Evolutionary conservation across 2,329 filamentous ascomycete species (phyloP).

Genomic region (Chaetomium olivaceum): DNA sequence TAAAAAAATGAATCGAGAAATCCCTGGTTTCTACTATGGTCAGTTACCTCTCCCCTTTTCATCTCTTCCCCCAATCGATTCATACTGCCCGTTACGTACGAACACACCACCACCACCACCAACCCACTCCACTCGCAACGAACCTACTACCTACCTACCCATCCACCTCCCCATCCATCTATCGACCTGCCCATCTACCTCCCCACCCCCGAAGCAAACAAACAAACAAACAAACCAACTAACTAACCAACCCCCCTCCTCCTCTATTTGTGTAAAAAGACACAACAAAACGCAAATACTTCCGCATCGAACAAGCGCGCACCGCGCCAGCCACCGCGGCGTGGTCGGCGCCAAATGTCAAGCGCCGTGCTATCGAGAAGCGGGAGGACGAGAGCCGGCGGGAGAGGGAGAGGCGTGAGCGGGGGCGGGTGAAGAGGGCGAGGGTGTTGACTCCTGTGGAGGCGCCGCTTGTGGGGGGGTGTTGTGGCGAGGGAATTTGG

Average conservation of each 20-base stretch:
- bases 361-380: constrained; percentile 23
- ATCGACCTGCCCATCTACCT: no score
- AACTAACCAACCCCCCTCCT: neutral
- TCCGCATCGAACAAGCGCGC: constrained; percentile 62
- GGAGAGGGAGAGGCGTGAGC: constrained; percentile 3
- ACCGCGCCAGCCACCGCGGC: constrained; percentile 41
- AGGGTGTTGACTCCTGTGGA: neutral
- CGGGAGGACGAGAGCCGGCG: neutral
- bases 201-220: no score
- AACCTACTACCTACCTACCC: no score
- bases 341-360: constrained; percentile 29
- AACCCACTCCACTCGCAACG: no score
- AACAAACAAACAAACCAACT: no score
- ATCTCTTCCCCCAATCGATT: no score
- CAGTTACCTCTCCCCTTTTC: neutral
- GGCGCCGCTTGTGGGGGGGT: constrained; percentile 20
- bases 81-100: no score
- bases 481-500: constrained; percentile 13
- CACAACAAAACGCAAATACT: constrained; percentile 63
- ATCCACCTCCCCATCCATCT: neutral
- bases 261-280: constrained; percentile 41
- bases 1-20: constrained; percentile 21
- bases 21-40: constrained; percentile 31
- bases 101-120: no score
- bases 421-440: constrained; percentile 9